Percentiles rank a stretch among this genome's conserved stretches.
These are phyloP conservation scores for Persicaria maculosa DNA, from an alignment of 148 eudicot genomes.

Conservation along the genomic window DNA sequence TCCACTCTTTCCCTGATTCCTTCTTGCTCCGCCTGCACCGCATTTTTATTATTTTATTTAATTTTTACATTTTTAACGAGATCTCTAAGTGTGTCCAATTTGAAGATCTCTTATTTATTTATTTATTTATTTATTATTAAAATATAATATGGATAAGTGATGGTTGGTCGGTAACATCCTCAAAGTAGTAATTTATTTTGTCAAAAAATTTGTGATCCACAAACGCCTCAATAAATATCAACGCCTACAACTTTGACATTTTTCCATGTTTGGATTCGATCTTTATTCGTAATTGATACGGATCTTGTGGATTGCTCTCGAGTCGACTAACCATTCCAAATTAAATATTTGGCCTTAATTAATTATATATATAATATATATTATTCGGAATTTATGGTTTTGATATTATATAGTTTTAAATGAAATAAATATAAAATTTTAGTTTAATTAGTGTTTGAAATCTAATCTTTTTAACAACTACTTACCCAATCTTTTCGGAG, in stretches of 20 bases:
- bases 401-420: too few relatives aligned
- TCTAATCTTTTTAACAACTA: too few relatives aligned
- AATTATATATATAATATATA: not conserved
- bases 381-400: too few relatives aligned
- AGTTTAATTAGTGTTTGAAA: too few relatives aligned
- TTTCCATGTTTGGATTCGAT: not conserved
- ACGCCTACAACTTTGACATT: slow-evolving; percentile 5
- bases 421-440: too few relatives aligned
- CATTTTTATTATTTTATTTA: not conserved
- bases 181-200: not conserved
- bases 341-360: not conserved
- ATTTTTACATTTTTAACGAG: not conserved
- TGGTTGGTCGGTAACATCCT: slow-evolving; percentile 7
- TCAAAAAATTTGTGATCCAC: not conserved
- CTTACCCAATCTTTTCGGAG: too few relatives aligned
- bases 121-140: not conserved
- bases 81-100: slow-evolving; percentile 4
- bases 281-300: slow-evolving; percentile 3
- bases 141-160: not conserved
- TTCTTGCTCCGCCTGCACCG: slow-evolving; percentile 61
- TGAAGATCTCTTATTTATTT: not conserved
- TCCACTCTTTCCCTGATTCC: slow-evolving; percentile 32
- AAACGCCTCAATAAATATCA: slow-evolving; percentile 6
- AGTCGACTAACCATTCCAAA: not conserved
- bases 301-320: not conserved